Evolutionary conservation across 805 yeast genomes (phyloP).

Genomic region (Candida taoyuanica): DNA sequence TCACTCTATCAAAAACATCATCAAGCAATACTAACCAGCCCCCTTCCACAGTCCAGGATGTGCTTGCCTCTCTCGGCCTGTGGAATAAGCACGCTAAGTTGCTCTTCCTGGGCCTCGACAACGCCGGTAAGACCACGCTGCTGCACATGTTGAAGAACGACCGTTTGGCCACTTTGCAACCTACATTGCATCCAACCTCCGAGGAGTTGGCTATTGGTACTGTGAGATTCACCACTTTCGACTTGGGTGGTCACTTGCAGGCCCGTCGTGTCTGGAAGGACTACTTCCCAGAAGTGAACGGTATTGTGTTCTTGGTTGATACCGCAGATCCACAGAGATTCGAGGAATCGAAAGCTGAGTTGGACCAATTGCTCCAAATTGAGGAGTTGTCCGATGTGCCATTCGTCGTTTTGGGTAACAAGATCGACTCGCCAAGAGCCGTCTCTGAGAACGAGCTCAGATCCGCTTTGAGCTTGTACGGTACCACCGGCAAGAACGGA

Average conservation of each 20-base stretch:
- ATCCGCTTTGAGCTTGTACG: conserved; percentile 79
- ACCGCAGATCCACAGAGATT: conserved; percentile 96
- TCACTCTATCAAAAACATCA: too few relatives aligned
- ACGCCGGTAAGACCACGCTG: conserved; percentile 94
- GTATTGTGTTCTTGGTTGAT: conserved; percentile 93
- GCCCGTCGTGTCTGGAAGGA: conserved; percentile 99
- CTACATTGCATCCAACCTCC: conserved; percentile 97
- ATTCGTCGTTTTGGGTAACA: conserved; percentile 91
- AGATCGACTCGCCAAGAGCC: conserved; percentile 91
- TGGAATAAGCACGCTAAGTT: conserved; percentile 96
- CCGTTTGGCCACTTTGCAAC: conserved; percentile 95
- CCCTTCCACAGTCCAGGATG: conserved; percentile 37
- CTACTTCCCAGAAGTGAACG: conserved; percentile 98
- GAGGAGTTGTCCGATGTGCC: conserved; percentile 90
- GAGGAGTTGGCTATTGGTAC: conserved; percentile 97
- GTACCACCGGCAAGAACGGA: conserved; percentile 87
- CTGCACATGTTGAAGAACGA: conserved; percentile 88
- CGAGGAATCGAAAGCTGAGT: conserved; percentile 90
- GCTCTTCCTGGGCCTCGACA: conserved; percentile 92
- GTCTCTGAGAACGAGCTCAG: conserved; percentile 93
- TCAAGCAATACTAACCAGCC: too few relatives aligned
- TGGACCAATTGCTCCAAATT: conserved; percentile 87
- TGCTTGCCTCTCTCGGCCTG: conserved; percentile 72
- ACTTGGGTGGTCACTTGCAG: conserved; percentile 97
- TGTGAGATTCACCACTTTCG: conserved; percentile 95